Evolutionary conservation across 345 rosid genomes (phyloP), one percentile per base, ranked within the genome.

Genomic region (Populus nigra): DNA sequence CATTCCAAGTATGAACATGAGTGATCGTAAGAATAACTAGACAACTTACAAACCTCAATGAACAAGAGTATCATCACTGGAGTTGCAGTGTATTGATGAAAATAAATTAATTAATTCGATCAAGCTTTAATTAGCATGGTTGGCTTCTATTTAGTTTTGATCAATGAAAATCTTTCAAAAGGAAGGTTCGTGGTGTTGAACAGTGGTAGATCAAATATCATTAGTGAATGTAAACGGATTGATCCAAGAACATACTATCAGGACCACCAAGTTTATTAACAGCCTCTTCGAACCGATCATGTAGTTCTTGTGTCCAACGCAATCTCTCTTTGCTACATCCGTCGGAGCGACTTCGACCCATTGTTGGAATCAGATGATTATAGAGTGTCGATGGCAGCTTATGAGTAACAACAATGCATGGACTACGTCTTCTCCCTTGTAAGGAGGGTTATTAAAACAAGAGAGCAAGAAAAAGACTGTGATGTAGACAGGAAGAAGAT

Each of bases 231-330:
- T 18, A 15, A 17, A 3, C 57, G 35, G 12, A 41, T 22, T n/a
- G 5, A 27, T 36, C 18, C 23, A n/a, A 4, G 31, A 33, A 86
- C 91, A 77, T 78, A 85, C 91, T 72, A 35, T 88, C 89, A 69
- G 91, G 87, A 35, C 91, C 91, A 25, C 90, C 91, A 33, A 88
- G 88, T 74, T 82, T 82, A 74, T 76, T 85, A 50, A 88, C 90
- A 29, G 90, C 85, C 50, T 80, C 80, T 78, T 85, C 90, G 45
- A 88, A 88, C 38, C 73, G 82, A 69, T 84, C 88, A 35, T 85
- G 90, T 15, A 87, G 87, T n/a, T 85, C 88, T 61, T 83, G 83
- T 1, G 87, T 85, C 89, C 88, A 84, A 47, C 88, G 81, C 61
- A 87, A 75, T 73, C 91, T 85, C 74, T 87, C 91, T 71, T 85